Evolutionary conservation across 352 stramenopile species (phyloP).

Genomic region (Plasmopara halstedii): DNA sequence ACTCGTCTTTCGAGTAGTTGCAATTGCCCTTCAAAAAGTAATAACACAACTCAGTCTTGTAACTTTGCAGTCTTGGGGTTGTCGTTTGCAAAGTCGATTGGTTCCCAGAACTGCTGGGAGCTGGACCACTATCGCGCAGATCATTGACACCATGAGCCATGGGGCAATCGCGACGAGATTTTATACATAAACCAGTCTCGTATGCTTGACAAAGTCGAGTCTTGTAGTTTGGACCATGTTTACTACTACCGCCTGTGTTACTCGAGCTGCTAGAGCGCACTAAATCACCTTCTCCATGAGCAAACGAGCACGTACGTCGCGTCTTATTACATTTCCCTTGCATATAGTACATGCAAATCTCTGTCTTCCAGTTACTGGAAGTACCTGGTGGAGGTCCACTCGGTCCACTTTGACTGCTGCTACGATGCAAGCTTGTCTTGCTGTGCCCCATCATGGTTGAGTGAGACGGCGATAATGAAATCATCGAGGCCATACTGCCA

Average conservation of each 20-base stretch:
- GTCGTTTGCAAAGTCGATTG: slow-evolving; percentile 30
- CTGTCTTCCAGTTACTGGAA: slow-evolving; percentile 80
- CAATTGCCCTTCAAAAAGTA: slow-evolving; percentile 85
- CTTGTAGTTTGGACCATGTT: slow-evolving; percentile 55
- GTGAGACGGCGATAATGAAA: slow-evolving; percentile 19
- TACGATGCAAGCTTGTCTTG: slow-evolving; percentile 30
- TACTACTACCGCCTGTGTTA: slow-evolving; percentile 3
- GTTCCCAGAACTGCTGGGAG: slow-evolving; percentile 10
- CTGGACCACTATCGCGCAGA: slow-evolving; percentile 36
- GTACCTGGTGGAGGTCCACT: slow-evolving; percentile 18
- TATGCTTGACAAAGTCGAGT: slow-evolving; percentile 72
- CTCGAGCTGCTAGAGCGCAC: slow-evolving; percentile 28
- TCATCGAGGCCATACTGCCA: slow-evolving; percentile 9
- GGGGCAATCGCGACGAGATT: slow-evolving; percentile 67
- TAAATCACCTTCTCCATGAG: slow-evolving; percentile 75
- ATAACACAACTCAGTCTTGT: slow-evolving; percentile 87
- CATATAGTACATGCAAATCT: slow-evolving; percentile 87
- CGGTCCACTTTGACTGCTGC: slow-evolving; percentile 15
- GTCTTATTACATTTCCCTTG: slow-evolving; percentile 88
- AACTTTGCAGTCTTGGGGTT: slow-evolving; percentile 71
- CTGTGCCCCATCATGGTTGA: slow-evolving; percentile 14
- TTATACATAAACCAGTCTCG: slow-evolving; percentile 61
- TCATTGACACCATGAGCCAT: slow-evolving; percentile 75
- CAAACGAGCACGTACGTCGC: slow-evolving; percentile 79
- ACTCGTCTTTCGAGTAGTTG: slow-evolving; percentile 85